Base-by-base conservation (phyloP, 352 stramenopile species). In the Pythium rhizo-oryzae region DNA sequence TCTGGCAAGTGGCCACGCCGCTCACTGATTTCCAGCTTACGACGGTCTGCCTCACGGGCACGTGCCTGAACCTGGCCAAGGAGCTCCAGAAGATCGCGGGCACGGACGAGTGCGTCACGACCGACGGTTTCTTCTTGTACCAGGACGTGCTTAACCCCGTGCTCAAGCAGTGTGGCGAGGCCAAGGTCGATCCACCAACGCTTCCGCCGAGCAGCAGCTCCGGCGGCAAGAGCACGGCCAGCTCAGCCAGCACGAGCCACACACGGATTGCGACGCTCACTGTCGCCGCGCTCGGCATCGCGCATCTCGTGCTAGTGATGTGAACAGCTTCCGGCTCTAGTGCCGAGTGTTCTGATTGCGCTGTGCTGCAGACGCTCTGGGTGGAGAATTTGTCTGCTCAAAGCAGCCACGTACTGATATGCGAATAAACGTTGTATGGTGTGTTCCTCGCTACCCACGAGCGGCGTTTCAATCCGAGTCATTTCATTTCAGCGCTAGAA, bases 31-130 rank as follows among this genome's bases (percentile, higher is more conserved):
- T 7, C 25, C 59, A 65, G 30, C 46, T 65, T 47, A 65, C 46
- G 12, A 50, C 44, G 18, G 46, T 65, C 2, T 65, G 59, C 33
- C 46, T 65, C 59, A 65, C 46, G 33, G 59, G 59, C 44, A 65
- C 59, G n/a, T 65, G 59, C 19, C 59, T 65, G 28, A 28, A 50
- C 18, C 30, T 65, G 19, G 46, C 24, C 19, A 23, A 57, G 30
- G 59, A 65, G n/a, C 46, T 65, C 16, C 59, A 65, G 46, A 54
- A 51, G 33, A 55, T 64, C 28, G 57, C 57, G 18, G 43, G 41
- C 25, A 64, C 37, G 28, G 57, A 64, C 13, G 57, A 54, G 43
- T 56, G 44, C 21, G 54, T 60, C 24, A 60, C 54, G 19, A 50
- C 24, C n/a, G 54, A 60, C 35, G 35, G 35, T 1, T 60, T 49